Percentiles rank a stretch among this genome's conserved stretches.
These are phyloP conservation scores for Hypocreales sp. DNA, from an alignment of 2,329 filamentous ascomycete species.

Conservation along the genomic window DNA sequence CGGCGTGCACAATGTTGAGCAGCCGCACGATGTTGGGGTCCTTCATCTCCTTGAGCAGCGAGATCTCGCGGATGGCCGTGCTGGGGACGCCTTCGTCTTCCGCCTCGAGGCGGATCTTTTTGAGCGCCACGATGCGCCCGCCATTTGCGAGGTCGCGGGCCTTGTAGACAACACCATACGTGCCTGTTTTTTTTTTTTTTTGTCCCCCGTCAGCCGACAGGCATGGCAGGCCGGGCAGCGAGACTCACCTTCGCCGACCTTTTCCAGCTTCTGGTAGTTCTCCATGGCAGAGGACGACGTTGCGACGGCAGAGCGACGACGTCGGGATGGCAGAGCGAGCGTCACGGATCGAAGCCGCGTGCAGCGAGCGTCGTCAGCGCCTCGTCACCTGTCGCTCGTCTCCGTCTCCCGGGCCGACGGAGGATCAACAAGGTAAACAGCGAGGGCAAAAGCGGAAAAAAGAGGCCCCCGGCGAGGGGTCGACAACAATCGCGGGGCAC, in stretches of 20 bases:
- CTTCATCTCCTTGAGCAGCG: slow-evolving; percentile 85
- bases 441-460: too few species aligned
- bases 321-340: too few species aligned
- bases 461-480: too few species aligned
- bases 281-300: slow-evolving; percentile 55
- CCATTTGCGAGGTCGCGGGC: slow-evolving; percentile 69
- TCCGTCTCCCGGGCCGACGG: too few species aligned
- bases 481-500: too few species aligned
- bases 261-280: slow-evolving; percentile 93
- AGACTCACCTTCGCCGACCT: slow-evolving; percentile 76
- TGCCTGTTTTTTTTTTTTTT: too few species aligned
- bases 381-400: too few species aligned
- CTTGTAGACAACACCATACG: slow-evolving; percentile 92
- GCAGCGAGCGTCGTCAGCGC: too few species aligned
- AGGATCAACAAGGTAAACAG: too few species aligned
- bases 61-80: slow-evolving; percentile 89
- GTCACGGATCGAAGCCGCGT: too few species aligned
- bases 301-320: too few species aligned
- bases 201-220: too few species aligned
- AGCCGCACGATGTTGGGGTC: slow-evolving; percentile 81
- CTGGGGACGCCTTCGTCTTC: slow-evolving; percentile 90
- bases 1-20: slow-evolving; percentile 84
- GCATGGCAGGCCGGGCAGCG: not conserved
- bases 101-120: slow-evolving; percentile 90
- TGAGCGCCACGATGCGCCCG: slow-evolving; percentile 78